Conservation (phyloP, 2,329 filamentous ascomycete species). For the Calonectria hawksworthii region DNA sequence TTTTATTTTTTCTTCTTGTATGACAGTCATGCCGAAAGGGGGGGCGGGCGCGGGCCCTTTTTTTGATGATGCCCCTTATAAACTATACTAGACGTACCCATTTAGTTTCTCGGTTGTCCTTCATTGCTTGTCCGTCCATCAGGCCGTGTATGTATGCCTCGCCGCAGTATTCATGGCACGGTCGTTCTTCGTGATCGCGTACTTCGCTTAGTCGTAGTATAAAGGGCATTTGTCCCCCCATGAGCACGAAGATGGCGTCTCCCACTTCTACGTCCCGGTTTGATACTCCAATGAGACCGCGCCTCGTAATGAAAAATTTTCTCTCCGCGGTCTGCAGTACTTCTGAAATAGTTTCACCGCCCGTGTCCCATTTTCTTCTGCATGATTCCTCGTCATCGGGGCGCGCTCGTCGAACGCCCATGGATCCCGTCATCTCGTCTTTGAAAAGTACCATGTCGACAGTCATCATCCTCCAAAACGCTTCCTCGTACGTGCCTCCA, state of each 20-base stretch:
- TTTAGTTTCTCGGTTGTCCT: background rate
- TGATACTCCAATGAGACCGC: background rate
- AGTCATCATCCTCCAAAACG: constrained; percentile 1
- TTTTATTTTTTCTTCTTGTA: background rate
- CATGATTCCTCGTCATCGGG: background rate
- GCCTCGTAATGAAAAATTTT: background rate
- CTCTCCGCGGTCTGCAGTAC: background rate
- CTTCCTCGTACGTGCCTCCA: background rate
- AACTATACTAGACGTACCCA: background rate
- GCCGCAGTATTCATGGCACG: background rate
- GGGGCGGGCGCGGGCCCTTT: too few species aligned
- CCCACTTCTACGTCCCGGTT: background rate
- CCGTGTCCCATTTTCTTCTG: background rate
- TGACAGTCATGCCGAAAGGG: background rate
- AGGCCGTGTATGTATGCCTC: background rate
- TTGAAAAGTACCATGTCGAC: background rate
- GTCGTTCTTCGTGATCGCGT: background rate
- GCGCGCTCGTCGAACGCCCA: background rate
- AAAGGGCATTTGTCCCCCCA: background rate
- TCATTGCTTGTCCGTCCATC: background rate
- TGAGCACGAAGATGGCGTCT: background rate
- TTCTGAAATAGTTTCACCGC: background rate
- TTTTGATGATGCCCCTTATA: background rate
- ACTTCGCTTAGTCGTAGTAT: background rate
- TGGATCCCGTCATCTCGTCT: background rate